phyloP scores from a whole-genome alignment of 2,329 filamentous ascomycete genomes.

The Colletotrichum sp. region DNA sequence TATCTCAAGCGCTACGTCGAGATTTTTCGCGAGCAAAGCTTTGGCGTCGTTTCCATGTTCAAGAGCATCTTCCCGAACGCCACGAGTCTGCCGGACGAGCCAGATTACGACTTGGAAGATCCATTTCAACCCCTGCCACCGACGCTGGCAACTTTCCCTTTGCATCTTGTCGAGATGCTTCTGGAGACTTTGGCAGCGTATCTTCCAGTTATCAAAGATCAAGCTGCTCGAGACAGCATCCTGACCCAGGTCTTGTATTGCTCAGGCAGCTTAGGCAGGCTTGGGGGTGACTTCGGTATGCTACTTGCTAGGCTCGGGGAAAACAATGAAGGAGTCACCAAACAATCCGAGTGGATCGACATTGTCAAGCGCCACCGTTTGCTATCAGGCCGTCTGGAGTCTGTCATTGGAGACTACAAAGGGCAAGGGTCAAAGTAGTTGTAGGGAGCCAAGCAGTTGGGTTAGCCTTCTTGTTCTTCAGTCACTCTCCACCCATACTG shows the following conservation, averaged over 20 bases:
- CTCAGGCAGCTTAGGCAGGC: slow-evolving; percentile 84
- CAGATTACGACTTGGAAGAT: slow-evolving; percentile 30
- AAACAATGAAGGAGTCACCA: neutral
- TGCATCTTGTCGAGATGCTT: slow-evolving; percentile 82
- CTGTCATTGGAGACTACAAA: slow-evolving; percentile 62
- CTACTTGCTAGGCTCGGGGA: slow-evolving; percentile 69
- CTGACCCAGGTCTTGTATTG: slow-evolving; percentile 94
- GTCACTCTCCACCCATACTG: neutral
- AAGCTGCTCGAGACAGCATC: slow-evolving; percentile 81
- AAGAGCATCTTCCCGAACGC: slow-evolving; percentile 81
- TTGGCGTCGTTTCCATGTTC: slow-evolving; percentile 93
- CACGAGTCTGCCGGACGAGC: neutral
- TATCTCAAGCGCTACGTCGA: slow-evolving; percentile 96
- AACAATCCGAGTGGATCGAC: slow-evolving; percentile 76
- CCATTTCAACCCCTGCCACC: slow-evolving; percentile 70
- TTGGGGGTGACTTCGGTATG: slow-evolving; percentile 93
- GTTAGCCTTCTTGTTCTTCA: neutral
- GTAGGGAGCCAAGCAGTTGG: neutral
- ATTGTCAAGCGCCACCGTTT: slow-evolving; percentile 87
- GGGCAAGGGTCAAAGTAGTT: slow-evolving; percentile 15
- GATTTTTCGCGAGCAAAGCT: slow-evolving; percentile 96
- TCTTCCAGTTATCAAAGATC: slow-evolving; percentile 81
- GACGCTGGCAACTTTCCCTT: slow-evolving; percentile 80
- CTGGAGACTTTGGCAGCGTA: slow-evolving; percentile 77
- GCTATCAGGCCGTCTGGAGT: slow-evolving; percentile 79